Conservation (phyloP, 2,329 filamentous ascomycete genomes). For the Ceratocystis albifundus region DNA sequence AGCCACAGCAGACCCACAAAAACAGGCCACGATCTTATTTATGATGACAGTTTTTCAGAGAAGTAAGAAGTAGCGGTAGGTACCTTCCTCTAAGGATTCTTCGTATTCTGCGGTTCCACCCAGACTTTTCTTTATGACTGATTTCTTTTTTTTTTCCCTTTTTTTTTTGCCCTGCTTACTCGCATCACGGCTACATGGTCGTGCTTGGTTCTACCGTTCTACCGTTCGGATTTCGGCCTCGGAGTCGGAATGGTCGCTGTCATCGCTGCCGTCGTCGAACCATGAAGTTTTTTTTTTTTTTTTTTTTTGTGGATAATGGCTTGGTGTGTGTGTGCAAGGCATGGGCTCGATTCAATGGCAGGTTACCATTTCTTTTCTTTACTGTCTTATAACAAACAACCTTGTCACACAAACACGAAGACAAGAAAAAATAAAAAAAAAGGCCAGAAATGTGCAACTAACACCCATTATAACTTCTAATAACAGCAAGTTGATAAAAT, state of each 20-base stretch:
- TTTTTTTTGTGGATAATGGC: neutral
- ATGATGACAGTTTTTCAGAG: neutral
- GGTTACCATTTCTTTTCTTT: too few relatives aligned
- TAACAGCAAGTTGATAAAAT: neutral
- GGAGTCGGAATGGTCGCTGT: neutral
- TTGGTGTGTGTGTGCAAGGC: too few relatives aligned
- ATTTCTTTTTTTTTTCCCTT: neutral
- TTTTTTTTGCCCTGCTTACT: neutral
- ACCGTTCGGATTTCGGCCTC: neutral
- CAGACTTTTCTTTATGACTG: too few relatives aligned
- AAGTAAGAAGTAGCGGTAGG: neutral
- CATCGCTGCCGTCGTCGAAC: neutral
- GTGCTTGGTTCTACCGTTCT: neutral
- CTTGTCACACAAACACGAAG: neutral
- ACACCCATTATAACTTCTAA: neutral
- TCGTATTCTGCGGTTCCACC: too few relatives aligned
- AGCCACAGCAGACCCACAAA: neutral
- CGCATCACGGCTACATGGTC: neutral
- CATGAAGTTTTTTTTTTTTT: neutral
- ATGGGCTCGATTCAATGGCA: too few relatives aligned
- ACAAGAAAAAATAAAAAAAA: too few relatives aligned
- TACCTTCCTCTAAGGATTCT: neutral
- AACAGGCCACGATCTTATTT: too few relatives aligned
- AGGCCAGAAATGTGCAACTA: too few relatives aligned
- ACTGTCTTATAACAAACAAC: too few relatives aligned